Evolutionary conservation across 106 monocot species (phyloP).

Genomic region (Narthecium ossifragum): DNA sequence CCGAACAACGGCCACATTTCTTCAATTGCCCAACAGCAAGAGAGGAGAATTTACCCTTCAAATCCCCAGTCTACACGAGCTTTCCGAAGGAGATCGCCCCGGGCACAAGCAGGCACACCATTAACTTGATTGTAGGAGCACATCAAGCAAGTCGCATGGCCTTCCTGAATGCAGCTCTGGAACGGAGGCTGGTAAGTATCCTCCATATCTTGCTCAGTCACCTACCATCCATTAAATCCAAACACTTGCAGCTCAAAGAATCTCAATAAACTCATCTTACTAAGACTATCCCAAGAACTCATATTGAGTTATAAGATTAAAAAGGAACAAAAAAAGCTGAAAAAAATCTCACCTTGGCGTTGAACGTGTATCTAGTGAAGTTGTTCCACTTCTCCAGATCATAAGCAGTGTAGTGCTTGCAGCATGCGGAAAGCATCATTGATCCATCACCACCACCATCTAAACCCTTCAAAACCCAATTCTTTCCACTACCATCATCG

Average conservation of each 20-base stretch:
- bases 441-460: background rate
- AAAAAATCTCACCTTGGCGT: constrained; percentile 56
- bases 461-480: background rate
- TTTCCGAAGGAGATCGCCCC: constrained; percentile 38
- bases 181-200: constrained; percentile 91
- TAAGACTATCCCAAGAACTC: too few relatives aligned
- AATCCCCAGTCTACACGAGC: constrained; percentile 78
- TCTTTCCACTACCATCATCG: constrained; percentile 2
- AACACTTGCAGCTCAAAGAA: background rate
- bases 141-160: constrained; percentile 77
- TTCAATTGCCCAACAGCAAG: too few relatives aligned
- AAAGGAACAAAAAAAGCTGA: too few relatives aligned
- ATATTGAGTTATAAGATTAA: too few relatives aligned
- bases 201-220: constrained; percentile 84
- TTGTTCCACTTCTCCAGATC: constrained; percentile 86
- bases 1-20: background rate
- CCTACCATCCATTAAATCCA: constrained; percentile 16
- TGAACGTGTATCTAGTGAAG: constrained; percentile 65
- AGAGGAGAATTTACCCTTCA: constrained; percentile 43
- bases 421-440: constrained; percentile 93
- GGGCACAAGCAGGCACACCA: constrained; percentile 79
- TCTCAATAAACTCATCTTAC: background rate
- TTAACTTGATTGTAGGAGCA: constrained; percentile 97
- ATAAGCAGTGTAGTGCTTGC: constrained; percentile 94
- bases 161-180: constrained; percentile 66